A percentile compares a stretch with the other conserved stretches of the same genome.
phyloP scores from a whole-genome alignment of 2,329 filamentous ascomycete genomes.

The Fusarium brevicatenulatum region DNA sequence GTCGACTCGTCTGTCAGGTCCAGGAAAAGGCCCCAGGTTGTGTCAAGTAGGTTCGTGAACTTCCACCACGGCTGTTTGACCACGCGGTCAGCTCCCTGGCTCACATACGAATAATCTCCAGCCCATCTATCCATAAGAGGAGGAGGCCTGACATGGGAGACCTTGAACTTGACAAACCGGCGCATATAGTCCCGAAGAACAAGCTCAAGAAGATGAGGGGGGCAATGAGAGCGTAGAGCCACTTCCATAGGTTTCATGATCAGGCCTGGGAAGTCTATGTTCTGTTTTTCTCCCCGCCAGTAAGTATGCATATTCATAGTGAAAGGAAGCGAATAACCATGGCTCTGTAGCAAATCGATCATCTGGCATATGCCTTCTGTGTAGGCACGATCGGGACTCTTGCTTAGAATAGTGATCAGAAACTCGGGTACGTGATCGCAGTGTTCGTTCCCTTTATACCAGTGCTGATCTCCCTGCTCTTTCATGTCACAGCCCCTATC shows the following conservation, averaged over 20 bases:
- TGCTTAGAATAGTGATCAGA: background rate
- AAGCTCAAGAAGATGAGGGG: background rate
- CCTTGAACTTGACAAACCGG: background rate
- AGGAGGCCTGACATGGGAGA: background rate
- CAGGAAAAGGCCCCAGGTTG: background rate
- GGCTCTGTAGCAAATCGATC: background rate
- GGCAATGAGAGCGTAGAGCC: background rate
- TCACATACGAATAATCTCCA: background rate
- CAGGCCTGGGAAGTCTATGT: background rate
- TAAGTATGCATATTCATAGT: background rate
- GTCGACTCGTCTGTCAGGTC: background rate
- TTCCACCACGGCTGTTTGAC: background rate
- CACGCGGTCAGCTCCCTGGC: background rate
- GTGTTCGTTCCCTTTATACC: fast-evolving
- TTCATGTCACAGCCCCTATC: fast-evolving
- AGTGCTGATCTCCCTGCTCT: background rate
- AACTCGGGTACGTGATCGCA: background rate
- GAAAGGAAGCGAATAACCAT: background rate
- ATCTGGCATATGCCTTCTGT: background rate
- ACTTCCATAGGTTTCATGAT: background rate
- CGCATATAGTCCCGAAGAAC: background rate
- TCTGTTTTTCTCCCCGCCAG: background rate
- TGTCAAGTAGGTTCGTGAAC: fast-evolving
- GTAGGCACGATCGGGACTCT: background rate
- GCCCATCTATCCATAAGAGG: background rate